phyloP scores from a whole-genome alignment of 1,284 basidiomycete species.

The Mycena citricolor region DNA sequence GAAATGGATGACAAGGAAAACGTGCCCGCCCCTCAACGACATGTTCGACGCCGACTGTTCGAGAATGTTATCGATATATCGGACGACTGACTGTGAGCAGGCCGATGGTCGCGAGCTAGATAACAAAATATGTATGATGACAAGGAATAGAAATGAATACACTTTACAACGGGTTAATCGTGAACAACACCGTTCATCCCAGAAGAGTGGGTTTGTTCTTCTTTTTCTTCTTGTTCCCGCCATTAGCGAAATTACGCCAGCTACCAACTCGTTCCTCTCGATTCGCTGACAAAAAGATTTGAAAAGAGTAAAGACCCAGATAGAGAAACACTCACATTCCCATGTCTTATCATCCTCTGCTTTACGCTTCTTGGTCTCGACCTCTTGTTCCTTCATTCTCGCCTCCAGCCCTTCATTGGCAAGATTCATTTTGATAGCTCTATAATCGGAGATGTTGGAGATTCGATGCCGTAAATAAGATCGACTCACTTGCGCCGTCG shows the following conservation, averaged over 20 bases:
- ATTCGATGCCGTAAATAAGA: background rate
- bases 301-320: background rate
- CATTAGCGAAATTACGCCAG: constrained; percentile 69
- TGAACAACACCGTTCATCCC: constrained; percentile 44
- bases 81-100: constrained; percentile 34
- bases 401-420: constrained; percentile 85
- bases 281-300: constrained; percentile 45
- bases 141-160: constrained; percentile 26
- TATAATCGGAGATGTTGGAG: constrained; percentile 30
- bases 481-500: constrained; percentile 70
- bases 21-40: constrained; percentile 48
- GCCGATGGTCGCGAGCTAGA: constrained; percentile 2
- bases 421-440: constrained; percentile 81
- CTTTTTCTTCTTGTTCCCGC: constrained; percentile 80
- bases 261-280: constrained; percentile 80
- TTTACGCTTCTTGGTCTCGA: constrained; percentile 72
- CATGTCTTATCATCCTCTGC: constrained; percentile 78
- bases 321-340: constrained; percentile 59
- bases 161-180: constrained; percentile 29
- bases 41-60: constrained; percentile 45
- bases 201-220: constrained; percentile 65
- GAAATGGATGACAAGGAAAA: constrained; percentile 66
- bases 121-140: constrained; percentile 22
- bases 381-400: constrained; percentile 79
- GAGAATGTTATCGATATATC: constrained; percentile 50